These are phyloP conservation scores for Epichloe brachyelytri DNA, from an alignment of 2,329 filamentous ascomycete species.

Conservation along the genomic window DNA sequence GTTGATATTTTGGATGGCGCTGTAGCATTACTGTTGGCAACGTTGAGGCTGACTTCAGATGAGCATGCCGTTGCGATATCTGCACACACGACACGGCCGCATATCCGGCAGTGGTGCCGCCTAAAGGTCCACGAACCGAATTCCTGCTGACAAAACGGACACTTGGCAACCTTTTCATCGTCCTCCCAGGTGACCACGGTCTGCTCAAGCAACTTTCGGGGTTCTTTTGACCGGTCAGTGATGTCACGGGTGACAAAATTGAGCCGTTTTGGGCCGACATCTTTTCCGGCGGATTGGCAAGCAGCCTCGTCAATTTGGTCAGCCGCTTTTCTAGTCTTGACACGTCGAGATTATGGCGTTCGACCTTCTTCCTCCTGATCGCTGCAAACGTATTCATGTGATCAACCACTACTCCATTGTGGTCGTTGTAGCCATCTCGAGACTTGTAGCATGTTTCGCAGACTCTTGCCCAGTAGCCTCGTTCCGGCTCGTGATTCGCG, in stretches of 20 bases:
- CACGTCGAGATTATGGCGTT: conserved; percentile 76
- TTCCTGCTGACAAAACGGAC: conserved; percentile 91
- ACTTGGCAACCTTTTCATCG: conserved; percentile 64
- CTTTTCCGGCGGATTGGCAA: conserved; percentile 64
- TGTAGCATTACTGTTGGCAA: conserved; percentile 37
- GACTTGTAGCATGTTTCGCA: conserved; percentile 99
- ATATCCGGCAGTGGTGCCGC: conserved; percentile 88
- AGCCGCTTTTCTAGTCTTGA: conserved; percentile 83
- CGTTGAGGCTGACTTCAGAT: conserved; percentile 66
- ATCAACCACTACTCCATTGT: conserved; percentile 57
- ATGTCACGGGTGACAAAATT: conserved; percentile 47
- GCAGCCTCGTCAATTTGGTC: conserved; percentile 74
- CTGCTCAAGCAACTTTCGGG: conserved; percentile 74
- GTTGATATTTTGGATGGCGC: conserved; percentile 20
- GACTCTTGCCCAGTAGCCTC: conserved; percentile 86
- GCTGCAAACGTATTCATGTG: conserved; percentile 59
- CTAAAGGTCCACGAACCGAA: conserved; percentile 90
- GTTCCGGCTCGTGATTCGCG: conserved; percentile 76
- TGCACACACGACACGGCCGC: conserved; percentile 84
- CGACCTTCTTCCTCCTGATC: conserved; percentile 64
- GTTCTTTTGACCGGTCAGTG: conserved; percentile 57
- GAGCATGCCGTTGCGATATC: conserved; percentile 79
- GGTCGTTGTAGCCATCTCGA: conserved; percentile 87
- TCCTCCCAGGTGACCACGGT: conserved; percentile 93
- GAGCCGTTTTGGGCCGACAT: conserved; percentile 35